These are phyloP conservation scores for Aspergillus awamori DNA, from an alignment of 2,329 filamentous ascomycete genomes.

Conservation along the genomic window DNA sequence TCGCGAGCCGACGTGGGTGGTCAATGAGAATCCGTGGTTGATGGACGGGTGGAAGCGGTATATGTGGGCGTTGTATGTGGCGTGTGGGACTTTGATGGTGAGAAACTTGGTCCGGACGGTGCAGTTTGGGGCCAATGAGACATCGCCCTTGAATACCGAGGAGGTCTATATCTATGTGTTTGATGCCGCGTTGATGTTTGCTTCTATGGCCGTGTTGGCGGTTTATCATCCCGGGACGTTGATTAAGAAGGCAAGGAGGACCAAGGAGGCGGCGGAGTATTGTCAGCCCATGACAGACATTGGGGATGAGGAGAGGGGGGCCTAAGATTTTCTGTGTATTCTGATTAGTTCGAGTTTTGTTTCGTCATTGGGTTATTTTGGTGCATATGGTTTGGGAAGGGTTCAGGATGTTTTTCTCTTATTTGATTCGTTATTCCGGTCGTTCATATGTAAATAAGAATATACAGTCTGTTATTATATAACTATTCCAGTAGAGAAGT, in stretches of 20 bases:
- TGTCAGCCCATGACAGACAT: too few relatives aligned
- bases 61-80: constrained; percentile 32
- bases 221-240: constrained; percentile 30
- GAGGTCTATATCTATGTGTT: constrained; percentile 39
- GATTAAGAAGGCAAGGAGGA: constrained; percentile 3
- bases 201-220: constrained; percentile 25
- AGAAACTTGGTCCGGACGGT: constrained; percentile 34
- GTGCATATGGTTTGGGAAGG: too few relatives aligned
- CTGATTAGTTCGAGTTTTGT: too few relatives aligned
- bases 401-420: too few relatives aligned
- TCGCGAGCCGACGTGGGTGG: constrained; percentile 20
- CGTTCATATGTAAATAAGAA: neutral
- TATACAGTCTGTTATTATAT: neutral
- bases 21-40: constrained; percentile 19
- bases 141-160: constrained; percentile 21
- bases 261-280: neutral
- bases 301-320: too few relatives aligned
- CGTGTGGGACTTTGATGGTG: constrained; percentile 29
- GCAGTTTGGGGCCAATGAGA: constrained; percentile 28
- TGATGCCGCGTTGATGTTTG: constrained; percentile 34
- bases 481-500: too few relatives aligned
- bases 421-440: too few relatives aligned
- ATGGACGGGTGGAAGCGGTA: constrained; percentile 27
- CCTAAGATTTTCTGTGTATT: too few relatives aligned
- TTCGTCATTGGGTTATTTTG: too few relatives aligned